Evolutionary conservation across 2,329 filamentous ascomycete genomes (phyloP), one percentile per base, ranked within the genome.

Genomic region (Xylariaceae sp.): DNA sequence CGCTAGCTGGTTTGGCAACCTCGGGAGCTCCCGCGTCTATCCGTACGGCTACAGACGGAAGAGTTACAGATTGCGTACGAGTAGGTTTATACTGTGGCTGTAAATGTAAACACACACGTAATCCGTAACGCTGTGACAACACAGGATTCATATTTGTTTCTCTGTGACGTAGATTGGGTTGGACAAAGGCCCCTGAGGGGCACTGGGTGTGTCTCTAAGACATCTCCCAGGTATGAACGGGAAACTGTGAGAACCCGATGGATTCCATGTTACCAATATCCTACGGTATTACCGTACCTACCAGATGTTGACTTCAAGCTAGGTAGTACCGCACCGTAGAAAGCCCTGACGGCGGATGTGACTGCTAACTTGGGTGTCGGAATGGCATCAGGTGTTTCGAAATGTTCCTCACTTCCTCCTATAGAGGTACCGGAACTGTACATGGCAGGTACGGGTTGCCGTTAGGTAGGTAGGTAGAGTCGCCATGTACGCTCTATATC

Each of bases 21-120:
- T 57, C 53, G 56, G 61, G 60, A 62, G 61, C 58, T 63, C 56
- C 59, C 58, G 53, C 3, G 4, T 45, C 13, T n/a, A n/a, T 42
- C 37, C 13, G 37, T 42, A 42, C 37, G 37, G 9, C 23, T 30
- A 30, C 23, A 30, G 23, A 30, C 23, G 23, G 23, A 5, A 30
- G 23, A 42, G 13, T 9, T 9, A 42, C 37, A 8, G 9, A 42
- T 13, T 42, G 37, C 37, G 3, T 18, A 18, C 17, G 17, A 18
- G 37, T 42, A 42, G 37, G 37, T 42, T 10, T 42, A 42, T 1
- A 30, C 23, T 4, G 23, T 30, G 23, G 23, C 23, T 30, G 23
- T 5, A 30, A 30, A 30, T 4, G 23, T 30, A 30, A 30, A 30
- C 23, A 30, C 23, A 6, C 23, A 30, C 23, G 23, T 30, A 30